Evolutionary conservation across 179 eudicot genomes (phyloP), one percentile per base, ranked within the genome.

Genomic region (Actinidia arguta): DNA sequence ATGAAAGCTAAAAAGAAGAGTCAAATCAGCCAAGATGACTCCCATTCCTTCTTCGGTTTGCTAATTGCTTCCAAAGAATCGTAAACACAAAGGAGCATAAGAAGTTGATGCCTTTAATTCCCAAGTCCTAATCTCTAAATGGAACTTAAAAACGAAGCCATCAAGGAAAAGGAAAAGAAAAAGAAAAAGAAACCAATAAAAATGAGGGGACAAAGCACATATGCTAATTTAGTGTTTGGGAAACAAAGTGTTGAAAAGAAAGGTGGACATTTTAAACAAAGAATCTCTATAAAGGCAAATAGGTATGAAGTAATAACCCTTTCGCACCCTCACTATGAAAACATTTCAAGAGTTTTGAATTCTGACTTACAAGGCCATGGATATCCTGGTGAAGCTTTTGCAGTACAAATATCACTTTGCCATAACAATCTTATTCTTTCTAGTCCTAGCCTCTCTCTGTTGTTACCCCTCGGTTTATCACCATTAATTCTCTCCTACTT

Each of bases 331-430:
- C 78, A 52, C 73, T 66, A 36, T 13, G 17, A 46, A 76, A 81
- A 42, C 71, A 39, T 67, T 47, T 5, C 44, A 73, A 25, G 20
- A 59, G 48, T 31, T 78, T 44, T n/a, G 18, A n/a, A 27, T 44
- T 55, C 55, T 36, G 42, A 70, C 24, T 78, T 70, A 25, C 52
- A 74, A 56, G 72, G 71, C 78, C 85, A 87, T 85, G 92, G 88
- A 73, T 46, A 77, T 84, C 80, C 81, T 78, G 8, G 88, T 22
- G 74, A 82, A 74, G 81, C 78, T 89, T 52, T 31, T 85, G 47
- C 79, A 85, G 71, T 71, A 81, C 92, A 89, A 75, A 81, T 76
- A 72, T 69, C 89, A 81, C 27, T 6, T 86, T 78, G 82, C n/a
- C 75, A 63, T 79, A 47, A 31, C 83, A 25, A 24, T 72, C 17